phyloP scores from a whole-genome alignment of 495 filamentous ascomycete genomes.

The Penicillium lividum region DNA sequence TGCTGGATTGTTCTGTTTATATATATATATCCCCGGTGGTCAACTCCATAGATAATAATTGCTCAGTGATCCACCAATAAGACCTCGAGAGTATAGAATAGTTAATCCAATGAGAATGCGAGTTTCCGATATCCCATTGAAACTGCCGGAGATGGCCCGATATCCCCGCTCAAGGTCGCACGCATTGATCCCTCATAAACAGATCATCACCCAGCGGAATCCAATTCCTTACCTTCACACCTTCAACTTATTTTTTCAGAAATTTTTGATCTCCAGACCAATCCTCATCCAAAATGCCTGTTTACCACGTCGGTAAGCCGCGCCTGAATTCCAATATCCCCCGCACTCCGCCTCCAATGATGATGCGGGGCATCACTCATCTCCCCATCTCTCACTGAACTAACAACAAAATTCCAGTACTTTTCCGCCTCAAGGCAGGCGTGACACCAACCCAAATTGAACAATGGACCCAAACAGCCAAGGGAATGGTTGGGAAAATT shows the following conservation, averaged over 20 bases:
- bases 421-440: slow-evolving; percentile 46
- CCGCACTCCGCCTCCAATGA: not conserved
- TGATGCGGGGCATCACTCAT: slow-evolving; percentile 7
- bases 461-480: slow-evolving; percentile 29
- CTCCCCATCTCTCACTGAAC: not conserved
- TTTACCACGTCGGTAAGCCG: slow-evolving; percentile 36
- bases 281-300: slow-evolving; percentile 26
- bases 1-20: too few relatives aligned
- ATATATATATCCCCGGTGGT: too few relatives aligned
- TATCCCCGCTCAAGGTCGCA: not conserved
- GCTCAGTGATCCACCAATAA: too few relatives aligned
- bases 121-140: not conserved
- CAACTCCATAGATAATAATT: too few relatives aligned
- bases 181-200: not conserved
- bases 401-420: slow-evolving; percentile 28
- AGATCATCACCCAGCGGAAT: not conserved
- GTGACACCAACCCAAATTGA: slow-evolving; percentile 34
- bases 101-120: not conserved
- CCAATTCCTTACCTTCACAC: not conserved
- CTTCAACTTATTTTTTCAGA: not conserved
- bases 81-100: not conserved
- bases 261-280: not conserved
- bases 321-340: not conserved
- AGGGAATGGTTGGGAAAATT: slow-evolving; percentile 43
- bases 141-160: slow-evolving; percentile 18